Evolutionary conservation across 257 asterid species (phyloP).

Genomic region (Capsicum pubescens): DNA sequence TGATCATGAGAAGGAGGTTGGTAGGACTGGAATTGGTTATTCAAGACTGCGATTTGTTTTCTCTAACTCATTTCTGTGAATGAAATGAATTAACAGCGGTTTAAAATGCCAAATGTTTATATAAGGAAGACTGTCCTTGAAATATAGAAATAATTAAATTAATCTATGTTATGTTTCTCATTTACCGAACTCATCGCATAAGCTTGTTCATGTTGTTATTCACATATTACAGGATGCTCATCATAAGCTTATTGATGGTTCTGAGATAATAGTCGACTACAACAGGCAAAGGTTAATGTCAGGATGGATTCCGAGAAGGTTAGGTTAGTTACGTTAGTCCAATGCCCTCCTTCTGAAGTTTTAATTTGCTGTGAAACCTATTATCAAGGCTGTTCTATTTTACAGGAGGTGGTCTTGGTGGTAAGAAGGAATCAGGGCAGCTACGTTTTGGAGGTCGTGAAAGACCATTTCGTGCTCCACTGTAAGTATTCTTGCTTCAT

Average conservation of each 20-base stretch:
- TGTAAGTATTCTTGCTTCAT: slow-evolving; percentile 21
- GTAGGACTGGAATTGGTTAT: background rate
- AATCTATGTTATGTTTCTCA: slow-evolving; percentile 10
- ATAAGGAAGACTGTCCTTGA: background rate
- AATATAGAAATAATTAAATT: background rate
- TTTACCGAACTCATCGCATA: slow-evolving; percentile 26
- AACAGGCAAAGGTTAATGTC: slow-evolving; percentile 95
- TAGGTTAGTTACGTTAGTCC: slow-evolving; percentile 53
- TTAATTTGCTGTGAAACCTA: slow-evolving; percentile 22
- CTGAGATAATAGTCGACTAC: slow-evolving; percentile 91
- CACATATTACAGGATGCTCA: slow-evolving; percentile 71
- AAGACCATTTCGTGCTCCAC: slow-evolving; percentile 47
- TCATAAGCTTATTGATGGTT: slow-evolving; percentile 77
- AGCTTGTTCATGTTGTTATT: slow-evolving; percentile 29
- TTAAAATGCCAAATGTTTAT: background rate
- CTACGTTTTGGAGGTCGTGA: slow-evolving; percentile 99
- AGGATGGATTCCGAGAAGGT: slow-evolving; percentile 99
- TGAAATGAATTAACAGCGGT: background rate
- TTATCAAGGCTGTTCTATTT: slow-evolving; percentile 31
- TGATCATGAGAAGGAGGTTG: background rate
- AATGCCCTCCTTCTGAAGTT: slow-evolving; percentile 1
- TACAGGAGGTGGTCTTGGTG: slow-evolving; percentile 96
- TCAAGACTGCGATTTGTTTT: background rate
- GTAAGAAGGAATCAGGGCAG: slow-evolving; percentile 97
- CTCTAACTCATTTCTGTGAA: background rate